These are phyloP conservation scores for Vitis cinerea DNA, from an alignment of 164 flowering plant species.

Conservation along the genomic window DNA sequence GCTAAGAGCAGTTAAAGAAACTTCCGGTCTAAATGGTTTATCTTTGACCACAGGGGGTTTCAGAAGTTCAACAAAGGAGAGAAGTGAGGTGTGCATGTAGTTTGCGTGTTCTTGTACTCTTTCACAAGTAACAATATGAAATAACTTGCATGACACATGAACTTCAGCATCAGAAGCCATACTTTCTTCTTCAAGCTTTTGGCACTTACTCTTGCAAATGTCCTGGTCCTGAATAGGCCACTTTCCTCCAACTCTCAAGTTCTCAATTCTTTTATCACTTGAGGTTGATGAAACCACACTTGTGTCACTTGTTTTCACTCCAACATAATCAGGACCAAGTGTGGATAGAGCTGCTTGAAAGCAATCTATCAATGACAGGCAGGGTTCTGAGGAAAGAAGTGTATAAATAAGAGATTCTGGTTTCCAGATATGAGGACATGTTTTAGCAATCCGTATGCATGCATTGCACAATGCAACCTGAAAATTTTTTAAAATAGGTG, in stretches of 20 bases:
- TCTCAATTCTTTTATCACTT: constrained; percentile 23
- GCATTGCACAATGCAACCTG: constrained; percentile 85
- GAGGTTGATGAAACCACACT: constrained; percentile 11
- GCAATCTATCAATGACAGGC: constrained; percentile 61
- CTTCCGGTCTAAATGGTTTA: constrained; percentile 41
- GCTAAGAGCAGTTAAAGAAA: constrained; percentile 71
- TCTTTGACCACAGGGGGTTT: constrained; percentile 35
- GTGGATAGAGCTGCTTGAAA: constrained; percentile 50
- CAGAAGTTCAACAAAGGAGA: constrained; percentile 48
- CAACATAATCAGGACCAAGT: constrained; percentile 61
- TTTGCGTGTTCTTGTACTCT: constrained; percentile 46
- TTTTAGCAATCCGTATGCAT: constrained; percentile 61
- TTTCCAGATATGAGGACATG: constrained; percentile 77
- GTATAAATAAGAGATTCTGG: constrained; percentile 62
- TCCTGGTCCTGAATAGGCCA: constrained; percentile 40
- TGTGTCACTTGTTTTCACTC: constrained; percentile 24
- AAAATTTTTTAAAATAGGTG: constrained; percentile 8
- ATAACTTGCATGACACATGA: constrained; percentile 15
- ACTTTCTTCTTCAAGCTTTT: constrained; percentile 40
- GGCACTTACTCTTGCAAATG: constrained; percentile 52
- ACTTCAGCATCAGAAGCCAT: constrained; percentile 21
- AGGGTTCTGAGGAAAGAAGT: constrained; percentile 54
- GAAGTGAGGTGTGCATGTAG: constrained; percentile 40
- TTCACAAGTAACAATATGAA: constrained; percentile 14
- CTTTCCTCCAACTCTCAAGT: constrained; percentile 51